Conservation (phyloP, 306 rosid species). For the Cucurbita argyrosperma region DNA sequence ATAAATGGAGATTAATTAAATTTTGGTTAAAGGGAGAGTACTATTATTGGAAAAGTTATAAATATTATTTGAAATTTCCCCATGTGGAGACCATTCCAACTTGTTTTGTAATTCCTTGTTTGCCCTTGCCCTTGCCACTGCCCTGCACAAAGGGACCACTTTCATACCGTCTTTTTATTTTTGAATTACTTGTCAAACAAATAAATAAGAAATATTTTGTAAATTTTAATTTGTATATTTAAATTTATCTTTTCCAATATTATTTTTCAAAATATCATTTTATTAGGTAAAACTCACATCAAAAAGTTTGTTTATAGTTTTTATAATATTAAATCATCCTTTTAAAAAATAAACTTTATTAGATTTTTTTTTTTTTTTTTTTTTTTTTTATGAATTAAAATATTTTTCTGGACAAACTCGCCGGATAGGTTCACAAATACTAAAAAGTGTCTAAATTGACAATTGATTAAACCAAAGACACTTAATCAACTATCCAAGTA, state of each 20-base stretch:
- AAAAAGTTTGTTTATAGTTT: background rate
- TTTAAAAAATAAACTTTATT: too few relatives aligned
- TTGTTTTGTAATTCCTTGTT: background rate
- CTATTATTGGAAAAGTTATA: background rate
- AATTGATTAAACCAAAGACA: too few relatives aligned
- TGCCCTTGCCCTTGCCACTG: conserved; percentile 1
- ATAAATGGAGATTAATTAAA: background rate
- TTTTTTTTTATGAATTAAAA: too few relatives aligned
- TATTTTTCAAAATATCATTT: too few relatives aligned
- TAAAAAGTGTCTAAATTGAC: too few relatives aligned
- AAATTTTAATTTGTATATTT: background rate
- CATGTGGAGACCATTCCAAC: conserved; percentile 9
- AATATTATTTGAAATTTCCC: conserved; percentile 1
- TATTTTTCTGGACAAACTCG: too few relatives aligned
- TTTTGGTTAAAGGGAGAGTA: background rate
- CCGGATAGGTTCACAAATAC: too few relatives aligned
- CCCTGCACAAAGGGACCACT: background rate
- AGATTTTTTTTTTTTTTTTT: too few relatives aligned
- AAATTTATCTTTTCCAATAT: too few relatives aligned
- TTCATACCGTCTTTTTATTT: too few relatives aligned
- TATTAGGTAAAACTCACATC: background rate
- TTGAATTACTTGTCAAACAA: background rate
- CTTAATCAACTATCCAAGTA: too few relatives aligned
- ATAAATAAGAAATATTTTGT: background rate
- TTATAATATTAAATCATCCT: background rate